Base-by-base conservation (phyloP, 495 filamentous ascomycete genomes). In the Talaromyces proteolyticus region DNA sequence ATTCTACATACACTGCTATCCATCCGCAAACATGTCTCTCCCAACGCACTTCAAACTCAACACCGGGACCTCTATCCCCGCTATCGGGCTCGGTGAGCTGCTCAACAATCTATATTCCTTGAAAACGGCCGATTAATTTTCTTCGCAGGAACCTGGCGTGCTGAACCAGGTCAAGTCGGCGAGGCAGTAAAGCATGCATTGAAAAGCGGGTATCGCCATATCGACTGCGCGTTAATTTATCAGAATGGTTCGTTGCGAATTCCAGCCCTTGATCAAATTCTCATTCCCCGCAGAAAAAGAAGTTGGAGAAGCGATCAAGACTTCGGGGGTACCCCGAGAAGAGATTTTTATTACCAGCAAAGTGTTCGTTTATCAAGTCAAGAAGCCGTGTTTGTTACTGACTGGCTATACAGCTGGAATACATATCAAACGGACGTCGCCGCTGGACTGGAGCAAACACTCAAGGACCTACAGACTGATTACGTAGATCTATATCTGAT, bases 331-430 rank as follows among this genome's bases (percentile, higher is more conserved):
- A 3, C 74, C 84, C 0, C 80, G 88, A 25, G 66, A 71, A 16
- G 65, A 86, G 24, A 68, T 91, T 40, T 91, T 83, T 70, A 82
- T 88, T 67, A 91, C 87, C 36, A 77, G 78, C 57, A 93, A 93
- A 63, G 67, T 91, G 1, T 34, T 34, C 29, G 29, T 34, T 34
- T 34, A 34, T 34, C 29, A 8, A 10, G 29, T 34, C 8, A 34
- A 34, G 29, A 14, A 10, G 4, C 14, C 29, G 4, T 7, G 20
- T 14, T 34, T 34, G 29, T 34, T 34, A 34, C 29, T 34, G 29
- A 34, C 14, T 34, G 29, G 14, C 29, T 14, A 34, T 14, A 34
- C 29, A 34, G 29, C 29, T 66, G 67, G 58, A 71, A 72, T 37
- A 71, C 61, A 4, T 62, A 63, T 42, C 66, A 69, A 24, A 49